phyloP scores from a whole-genome alignment of 352 stramenopile species.

The Phytopythium mirpurense region DNA sequence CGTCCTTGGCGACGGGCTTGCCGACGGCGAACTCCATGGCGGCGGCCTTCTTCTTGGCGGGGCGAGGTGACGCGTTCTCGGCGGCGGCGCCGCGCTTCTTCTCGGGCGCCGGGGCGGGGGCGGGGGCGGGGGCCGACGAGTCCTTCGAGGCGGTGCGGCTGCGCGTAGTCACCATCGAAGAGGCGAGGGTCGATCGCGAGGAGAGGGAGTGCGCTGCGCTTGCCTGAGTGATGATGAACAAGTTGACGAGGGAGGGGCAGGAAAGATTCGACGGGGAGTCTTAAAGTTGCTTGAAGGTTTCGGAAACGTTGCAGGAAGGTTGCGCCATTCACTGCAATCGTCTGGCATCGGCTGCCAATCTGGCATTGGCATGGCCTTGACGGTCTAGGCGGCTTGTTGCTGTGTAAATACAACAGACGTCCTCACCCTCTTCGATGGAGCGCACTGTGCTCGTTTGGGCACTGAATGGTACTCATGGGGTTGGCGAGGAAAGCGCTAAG shows the following conservation, averaged over 20 bases:
- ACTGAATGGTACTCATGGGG: no score
- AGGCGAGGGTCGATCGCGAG: not conserved
- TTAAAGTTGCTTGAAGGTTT: not conserved
- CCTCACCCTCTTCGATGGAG: no score
- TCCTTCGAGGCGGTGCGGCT: slow-evolving; percentile 34
- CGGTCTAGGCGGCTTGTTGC: no score
- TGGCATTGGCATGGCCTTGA: no score
- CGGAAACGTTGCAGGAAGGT: not conserved
- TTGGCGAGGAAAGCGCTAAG: not conserved
- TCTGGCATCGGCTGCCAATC: no score
- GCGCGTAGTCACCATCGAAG: slow-evolving; percentile 49
- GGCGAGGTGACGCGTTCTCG: slow-evolving; percentile 19
- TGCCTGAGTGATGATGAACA: no score
- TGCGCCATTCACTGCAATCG: not conserved
- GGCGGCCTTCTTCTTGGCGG: slow-evolving; percentile 40
- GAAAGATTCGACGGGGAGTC: not conserved
- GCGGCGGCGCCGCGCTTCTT: slow-evolving; percentile 21
- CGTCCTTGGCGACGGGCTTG: slow-evolving; percentile 45
- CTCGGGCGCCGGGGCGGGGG: slow-evolving; percentile 15
- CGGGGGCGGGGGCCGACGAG: slow-evolving; percentile 4
- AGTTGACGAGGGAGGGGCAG: not conserved
- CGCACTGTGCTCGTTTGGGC: no score
- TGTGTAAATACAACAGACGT: no score
- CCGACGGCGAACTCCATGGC: slow-evolving; percentile 54
- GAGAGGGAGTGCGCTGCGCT: no score